Percentiles rank a stretch among this genome's conserved stretches.
Conservation (phyloP, 129 eudicot species). For the sunflower (Helianthus annuus) region DNA sequence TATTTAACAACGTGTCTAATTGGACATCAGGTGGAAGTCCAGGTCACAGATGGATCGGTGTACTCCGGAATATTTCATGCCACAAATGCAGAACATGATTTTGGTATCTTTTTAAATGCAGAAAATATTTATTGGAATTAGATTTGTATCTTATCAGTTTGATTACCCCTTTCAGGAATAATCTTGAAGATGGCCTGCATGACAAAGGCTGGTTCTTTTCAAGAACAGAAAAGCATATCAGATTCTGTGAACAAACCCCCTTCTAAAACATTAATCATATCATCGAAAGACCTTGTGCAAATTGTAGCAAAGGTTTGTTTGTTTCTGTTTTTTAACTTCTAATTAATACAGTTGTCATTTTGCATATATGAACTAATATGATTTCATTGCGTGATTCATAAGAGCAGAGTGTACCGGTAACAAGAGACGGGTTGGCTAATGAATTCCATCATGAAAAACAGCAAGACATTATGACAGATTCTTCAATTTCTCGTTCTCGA, state of each 20-base stretch:
- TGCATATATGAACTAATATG: constrained; percentile 11
- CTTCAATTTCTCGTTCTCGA: constrained; percentile 78
- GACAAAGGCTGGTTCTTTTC: constrained; percentile 60
- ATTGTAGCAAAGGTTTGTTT: constrained; percentile 79
- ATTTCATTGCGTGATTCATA: constrained; percentile 13
- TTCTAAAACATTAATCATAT: constrained; percentile 69
- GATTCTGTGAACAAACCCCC: constrained; percentile 63
- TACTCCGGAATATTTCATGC: constrained; percentile 85
- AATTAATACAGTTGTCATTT: constrained; percentile 2
- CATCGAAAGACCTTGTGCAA: constrained; percentile 83
- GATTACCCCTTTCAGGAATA: constrained; percentile 51
- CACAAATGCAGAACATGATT: constrained; percentile 77
- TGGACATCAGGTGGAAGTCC: constrained; percentile 92
- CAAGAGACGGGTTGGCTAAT: constrained; percentile 59
- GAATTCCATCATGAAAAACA: constrained; percentile 56
- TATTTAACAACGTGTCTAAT: constrained; percentile 72
- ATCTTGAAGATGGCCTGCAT: constrained; percentile 89
- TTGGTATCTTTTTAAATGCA: constrained; percentile 73
- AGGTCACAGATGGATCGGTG: constrained; percentile 81
- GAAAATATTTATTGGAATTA: constrained; percentile 26
- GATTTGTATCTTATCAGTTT: constrained; percentile 1
- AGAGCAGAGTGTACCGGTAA: constrained; percentile 75
- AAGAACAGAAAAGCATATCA: constrained; percentile 46
- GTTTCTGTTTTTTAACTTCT: neutral
- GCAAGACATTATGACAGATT: constrained; percentile 85